Evolutionary conservation across 2,329 filamentous ascomycete species (phyloP).

Genomic region (Alternaria sp.): DNA sequence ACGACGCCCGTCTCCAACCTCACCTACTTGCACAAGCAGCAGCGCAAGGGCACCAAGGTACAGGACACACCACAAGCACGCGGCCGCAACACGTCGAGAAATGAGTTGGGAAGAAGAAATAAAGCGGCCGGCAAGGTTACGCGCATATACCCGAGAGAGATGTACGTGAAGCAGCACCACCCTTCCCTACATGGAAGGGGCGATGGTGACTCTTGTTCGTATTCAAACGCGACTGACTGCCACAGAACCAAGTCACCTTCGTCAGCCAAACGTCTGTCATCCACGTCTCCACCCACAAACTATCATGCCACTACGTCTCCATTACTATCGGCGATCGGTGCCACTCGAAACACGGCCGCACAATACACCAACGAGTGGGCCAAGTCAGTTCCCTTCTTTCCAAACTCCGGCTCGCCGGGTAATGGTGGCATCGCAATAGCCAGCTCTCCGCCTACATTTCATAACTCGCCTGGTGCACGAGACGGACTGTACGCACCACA

Average conservation of each 20-base stretch:
- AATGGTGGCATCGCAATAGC: slow-evolving; percentile 53
- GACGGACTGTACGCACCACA: slow-evolving; percentile 45
- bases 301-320: slow-evolving; percentile 50
- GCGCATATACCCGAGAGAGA: slow-evolving; percentile 49
- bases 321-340: slow-evolving; percentile 48
- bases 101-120: slow-evolving; percentile 53
- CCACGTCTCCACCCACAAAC: slow-evolving; percentile 39
- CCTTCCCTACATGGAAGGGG: neutral
- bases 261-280: slow-evolving; percentile 42
- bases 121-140: slow-evolving; percentile 47
- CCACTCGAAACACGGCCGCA: slow-evolving; percentile 44
- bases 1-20: slow-evolving; percentile 43
- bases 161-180: slow-evolving; percentile 35
- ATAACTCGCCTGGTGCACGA: slow-evolving; percentile 41
- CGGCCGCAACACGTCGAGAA: slow-evolving; percentile 46
- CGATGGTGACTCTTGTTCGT: slow-evolving; percentile 3
- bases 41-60: slow-evolving; percentile 41
- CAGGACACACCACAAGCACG: slow-evolving; percentile 44
- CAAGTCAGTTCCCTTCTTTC: slow-evolving; percentile 52
- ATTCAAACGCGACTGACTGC: slow-evolving; percentile 13
- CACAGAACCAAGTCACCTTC: slow-evolving; percentile 48
- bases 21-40: slow-evolving; percentile 44
- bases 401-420: slow-evolving; percentile 48
- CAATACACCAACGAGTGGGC: slow-evolving; percentile 56
- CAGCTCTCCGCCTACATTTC: slow-evolving; percentile 52